These are phyloP conservation scores for Fusarium miscanthi DNA, from an alignment of 2,329 filamentous ascomycete genomes.

Conservation along the genomic window DNA sequence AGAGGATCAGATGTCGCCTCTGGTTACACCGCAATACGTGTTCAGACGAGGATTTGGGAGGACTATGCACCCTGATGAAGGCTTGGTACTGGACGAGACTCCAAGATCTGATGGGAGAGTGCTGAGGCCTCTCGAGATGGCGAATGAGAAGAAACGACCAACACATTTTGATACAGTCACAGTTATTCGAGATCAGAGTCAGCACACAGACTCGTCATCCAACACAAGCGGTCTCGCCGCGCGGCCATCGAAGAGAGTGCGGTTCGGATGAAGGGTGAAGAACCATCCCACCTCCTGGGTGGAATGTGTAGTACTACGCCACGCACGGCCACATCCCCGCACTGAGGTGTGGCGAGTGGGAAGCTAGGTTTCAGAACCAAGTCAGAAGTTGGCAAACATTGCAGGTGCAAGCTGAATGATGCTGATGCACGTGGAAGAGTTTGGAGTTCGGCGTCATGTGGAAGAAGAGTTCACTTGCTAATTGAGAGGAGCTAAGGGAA, in stretches of 20 bases:
- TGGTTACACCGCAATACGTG: constrained; percentile 59
- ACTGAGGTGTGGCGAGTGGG: constrained; percentile 21
- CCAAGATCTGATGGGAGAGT: constrained; percentile 8
- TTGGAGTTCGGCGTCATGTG: constrained; percentile 30
- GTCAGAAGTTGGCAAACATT: constrained; percentile 32
- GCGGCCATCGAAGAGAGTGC: constrained; percentile 49
- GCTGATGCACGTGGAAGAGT: background rate
- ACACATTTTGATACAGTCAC: constrained; percentile 26
- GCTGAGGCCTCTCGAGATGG: constrained; percentile 10
- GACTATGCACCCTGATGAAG: constrained; percentile 58
- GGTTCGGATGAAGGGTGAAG: constrained; percentile 36
- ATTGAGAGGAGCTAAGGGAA: background rate
- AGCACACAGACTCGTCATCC: constrained; percentile 17
- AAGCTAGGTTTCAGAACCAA: constrained; percentile 38
- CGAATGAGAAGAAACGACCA: constrained; percentile 43
- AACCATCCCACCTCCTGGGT: background rate
- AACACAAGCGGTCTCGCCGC: constrained; percentile 29
- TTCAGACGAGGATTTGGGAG: constrained; percentile 63
- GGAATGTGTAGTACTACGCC: constrained; percentile 14
- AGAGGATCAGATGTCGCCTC: constrained; percentile 60
- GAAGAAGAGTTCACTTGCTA: background rate
- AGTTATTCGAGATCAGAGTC: constrained; percentile 16
- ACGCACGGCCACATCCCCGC: constrained; percentile 21
- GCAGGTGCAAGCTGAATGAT: background rate
- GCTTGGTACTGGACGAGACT: constrained; percentile 50